Evolutionary conservation across 805 yeast species (phyloP), one percentile per base, ranked within the genome.

Genomic region (Candida sithepensis): DNA sequence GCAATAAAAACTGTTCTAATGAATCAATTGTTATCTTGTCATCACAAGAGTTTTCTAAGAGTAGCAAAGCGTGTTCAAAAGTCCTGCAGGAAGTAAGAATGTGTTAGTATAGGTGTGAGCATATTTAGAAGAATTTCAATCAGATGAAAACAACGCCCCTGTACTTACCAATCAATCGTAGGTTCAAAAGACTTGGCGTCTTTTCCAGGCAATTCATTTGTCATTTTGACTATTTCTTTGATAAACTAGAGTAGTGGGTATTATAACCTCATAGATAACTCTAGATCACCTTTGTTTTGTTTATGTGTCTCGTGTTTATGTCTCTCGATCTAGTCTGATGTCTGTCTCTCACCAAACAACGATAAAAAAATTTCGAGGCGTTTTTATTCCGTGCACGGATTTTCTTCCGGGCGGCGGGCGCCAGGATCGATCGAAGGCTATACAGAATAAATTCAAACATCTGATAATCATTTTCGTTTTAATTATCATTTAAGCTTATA

Each of bases 51-150:
- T 39, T 34, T 30, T 44, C 28, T 30, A 60, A 44, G 1, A 58
- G 33, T 5, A 49, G 32, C n/a, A 53, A 45, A 6, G 57, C 55
- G 41, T 57, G 59, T 23, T 53, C 63, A 39, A 57, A 50, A 2
- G 58, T 58, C 63, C 63, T 50, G 18, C 8, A 26, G 5, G 14
- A 24, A 24, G 10, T 10, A 24, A 22, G n/a, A 49, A 64, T 41
- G 66, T 41, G 43, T 41, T 41, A 28, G 41, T 30, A 41, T 18
- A 19, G 3, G n/a, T 3, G 34, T 22, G n/a, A n/a, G n/a, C n/a
- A n/a, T n/a, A n/a, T n/a, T n/a, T n/a, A n/a, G 28, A 24, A 7
- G 6, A 7, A 10, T 24, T 7, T 24, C 28, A 6, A 24, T 10
- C 28, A 24, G 6, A 24, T 24, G 28, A 10, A 10, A 24, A 10